Base-by-base conservation (phyloP, 257 asterid genomes). In the Apocynum venetum region DNA sequence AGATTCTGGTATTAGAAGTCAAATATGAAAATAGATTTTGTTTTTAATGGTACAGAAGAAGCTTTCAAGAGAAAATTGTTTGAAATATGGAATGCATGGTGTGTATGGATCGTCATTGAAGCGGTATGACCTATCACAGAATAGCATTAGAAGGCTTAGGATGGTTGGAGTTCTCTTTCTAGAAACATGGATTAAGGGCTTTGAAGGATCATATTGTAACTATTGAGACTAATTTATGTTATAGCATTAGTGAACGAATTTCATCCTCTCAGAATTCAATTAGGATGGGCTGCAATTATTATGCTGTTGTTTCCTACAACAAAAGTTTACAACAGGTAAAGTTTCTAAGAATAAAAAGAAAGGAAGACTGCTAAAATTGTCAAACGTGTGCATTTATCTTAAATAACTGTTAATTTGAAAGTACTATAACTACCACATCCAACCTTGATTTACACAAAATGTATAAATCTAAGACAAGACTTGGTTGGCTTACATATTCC, bases 51-150 rank as follows among this genome's bases (percentile, higher is more conserved):
- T 41, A 15, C 35, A 0, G 11, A 67, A 41, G 35, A 14, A 67
- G 72, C 49, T 17, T 36, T 67, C 20, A 67, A 67, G 51, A 43
- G 72, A 67, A 60, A 67, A 44, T 67, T n/a, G 47, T 67, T 35
- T 67, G 51, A 67, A 67, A 67, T 8, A 67, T 67, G 49, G 51
- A 41, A 41, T 40, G 31, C 15, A 19, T 6, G 14, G 49, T 41
- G 14, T 67, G 14, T 67, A 12, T 41, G 35, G 51, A 17, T 38
- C 47, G 4, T 65, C 48, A 38, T 65, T 67, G 72, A 67, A 67
- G 48, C 40, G 71, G 3, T 38, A 38, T 31, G 17, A 36, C 41
- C 25, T 38, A 41, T 15, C 15, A 15, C 8, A 17, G 48, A 0
- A 41, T 41, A 41, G 4, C 51, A 41, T 41, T 67, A 14, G 47